Evolutionary conservation across 129 eudicot genomes (phyloP), one percentile per base, ranked within the genome.

Genomic region (Cynara cardunculus): DNA sequence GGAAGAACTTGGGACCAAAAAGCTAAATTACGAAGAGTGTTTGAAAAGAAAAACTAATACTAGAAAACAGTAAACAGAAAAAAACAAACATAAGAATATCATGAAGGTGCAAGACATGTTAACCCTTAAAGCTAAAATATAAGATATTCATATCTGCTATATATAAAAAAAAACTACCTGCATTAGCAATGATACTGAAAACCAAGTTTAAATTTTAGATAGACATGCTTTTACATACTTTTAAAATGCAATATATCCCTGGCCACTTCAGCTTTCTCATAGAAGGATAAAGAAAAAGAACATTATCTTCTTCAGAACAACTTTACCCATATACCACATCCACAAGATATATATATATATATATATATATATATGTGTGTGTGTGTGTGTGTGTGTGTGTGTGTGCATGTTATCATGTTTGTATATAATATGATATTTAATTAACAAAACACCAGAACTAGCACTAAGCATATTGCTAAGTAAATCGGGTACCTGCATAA

Each of bases 401-500:
- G 53, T 41, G 53, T 41, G 13, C 12, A 18, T 41, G 12, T 41
- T 11, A 56, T n/a, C 65, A 56, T 19, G 65, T 35, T 6, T 37
- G 39, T 7, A 31, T 78, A 21, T 21, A 69, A 34, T 32, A 56
- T 69, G 6, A 34, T 56, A 30, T 26, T 24, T 24, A 41, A 64
- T 67, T 22, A 69, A 65, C 30, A 74, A 41, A 35, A 76, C 27
- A 72, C 4, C 30, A 28, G 25, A 66, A 3, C 21, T 37, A 53
- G 28, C 21, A 27, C 41, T 75, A 32, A n/a, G 69, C 16, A 6
- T 12, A 75, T 22, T 32, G 7, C 26, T 22, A 53, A 39, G 74
- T 39, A 28, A 39, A 72, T 0, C 7, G 66, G 30, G 62, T 82
- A 88, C 87, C 87, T 88, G 89, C 82, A 81, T 86, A 83, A 85